Base-by-base conservation (phyloP, 768 basidiomycete species). In the Suillus subalutaceus region DNA sequence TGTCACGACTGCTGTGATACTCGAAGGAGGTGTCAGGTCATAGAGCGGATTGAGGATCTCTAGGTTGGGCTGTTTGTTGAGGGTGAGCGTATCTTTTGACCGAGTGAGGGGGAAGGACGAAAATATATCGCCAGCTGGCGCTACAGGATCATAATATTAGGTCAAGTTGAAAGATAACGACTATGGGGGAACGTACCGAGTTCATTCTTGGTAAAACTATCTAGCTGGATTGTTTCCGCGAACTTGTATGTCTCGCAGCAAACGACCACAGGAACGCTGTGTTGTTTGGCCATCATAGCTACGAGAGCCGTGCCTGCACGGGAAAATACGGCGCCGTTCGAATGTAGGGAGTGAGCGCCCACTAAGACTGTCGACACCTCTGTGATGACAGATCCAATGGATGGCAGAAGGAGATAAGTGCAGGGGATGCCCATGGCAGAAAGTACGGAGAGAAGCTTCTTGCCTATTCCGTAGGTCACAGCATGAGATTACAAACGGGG, bases 191-290 rank as follows among this genome's bases (percentile, higher is more conserved):
- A 44, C 86, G 75, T 70, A 93, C 97, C 97, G 48, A 98, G 82
- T 78, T 99, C 97, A 72, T 99, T 99, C 78, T 93, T 95, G 53
- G 92, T 94, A 71, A 99, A 96, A 23, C 92, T 92, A 76, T 99
- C 97, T 63, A 99, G 82, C 77, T 93, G 90, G 37, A 99, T 90
- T 41, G 88, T 88, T 71, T 99, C 97, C 20, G 93, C 92, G 72
- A 96, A 99, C 77, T 99, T 99, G 81, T 99, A 99, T 5, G 97
- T 99, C 79, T 99, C 97, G 72, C 96, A 97, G 69, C 96, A 98
- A 32, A 97, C 95, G 43, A 99, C 88, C 8, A 99, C 96, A 6
- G 97, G 97, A 0, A 98, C 91, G 30, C 89, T 90, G 72, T 91
- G 86, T 57, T 88, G 87, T 77, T 93, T 94, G 1, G 94, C 93